These are phyloP conservation scores for Neopestalotiopsis rosae DNA, from an alignment of 2,329 filamentous ascomycete genomes.

Conservation along the genomic window DNA sequence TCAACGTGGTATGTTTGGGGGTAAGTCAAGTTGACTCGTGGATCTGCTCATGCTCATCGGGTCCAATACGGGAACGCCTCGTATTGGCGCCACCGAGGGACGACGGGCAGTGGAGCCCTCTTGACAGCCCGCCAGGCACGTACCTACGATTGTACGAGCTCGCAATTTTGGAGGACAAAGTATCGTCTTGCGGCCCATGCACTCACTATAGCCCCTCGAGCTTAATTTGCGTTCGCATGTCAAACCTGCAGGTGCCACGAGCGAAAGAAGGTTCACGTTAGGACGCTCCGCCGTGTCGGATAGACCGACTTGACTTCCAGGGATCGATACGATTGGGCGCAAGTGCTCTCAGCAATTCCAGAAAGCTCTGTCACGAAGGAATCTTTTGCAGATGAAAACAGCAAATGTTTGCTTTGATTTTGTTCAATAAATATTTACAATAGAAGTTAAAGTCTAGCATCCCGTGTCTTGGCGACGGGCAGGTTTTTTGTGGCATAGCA, in stretches of 20 bases:
- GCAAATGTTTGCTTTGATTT: not conserved
- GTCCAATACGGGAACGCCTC: not conserved
- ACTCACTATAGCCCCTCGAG: not conserved
- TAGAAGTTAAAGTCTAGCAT: conserved; percentile 12
- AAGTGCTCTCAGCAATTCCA: not conserved
- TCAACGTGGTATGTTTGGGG: not conserved
- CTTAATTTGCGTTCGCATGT: not conserved
- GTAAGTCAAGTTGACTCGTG: not conserved
- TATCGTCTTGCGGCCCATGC: not conserved
- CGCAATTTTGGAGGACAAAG: not conserved
- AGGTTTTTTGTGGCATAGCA: conserved; percentile 1
- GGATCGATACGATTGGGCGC: not conserved
- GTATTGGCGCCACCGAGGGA: not conserved
- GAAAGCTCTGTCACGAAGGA: not conserved
- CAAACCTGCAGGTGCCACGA: not conserved
- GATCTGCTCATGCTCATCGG: not conserved
- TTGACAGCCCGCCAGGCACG: not conserved
- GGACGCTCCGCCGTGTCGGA: not conserved
- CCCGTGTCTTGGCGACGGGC: conserved; percentile 5
- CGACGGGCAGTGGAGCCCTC: not conserved
- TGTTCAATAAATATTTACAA: conserved; percentile 1
- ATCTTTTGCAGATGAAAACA: not conserved
- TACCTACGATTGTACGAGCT: not conserved
- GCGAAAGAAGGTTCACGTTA: not conserved
- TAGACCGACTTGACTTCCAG: not conserved